Evolutionary conservation across 805 yeast species (phyloP).

Genomic region (Torulaspora maleeae): DNA sequence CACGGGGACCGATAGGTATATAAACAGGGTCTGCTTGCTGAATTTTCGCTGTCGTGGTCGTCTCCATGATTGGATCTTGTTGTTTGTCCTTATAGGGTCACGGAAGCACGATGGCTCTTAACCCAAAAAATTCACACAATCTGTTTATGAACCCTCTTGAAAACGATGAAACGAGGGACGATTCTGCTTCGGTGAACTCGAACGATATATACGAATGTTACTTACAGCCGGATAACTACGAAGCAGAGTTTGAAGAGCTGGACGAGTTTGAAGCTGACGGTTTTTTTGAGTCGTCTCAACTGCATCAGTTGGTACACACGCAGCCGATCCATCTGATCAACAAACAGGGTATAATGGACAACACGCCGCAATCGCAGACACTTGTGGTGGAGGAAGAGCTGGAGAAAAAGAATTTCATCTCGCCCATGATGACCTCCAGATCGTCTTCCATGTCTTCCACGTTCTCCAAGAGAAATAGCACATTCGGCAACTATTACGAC

Average conservation of each 20-base stretch:
- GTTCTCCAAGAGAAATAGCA: conserved; percentile 3
- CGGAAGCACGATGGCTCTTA: neutral
- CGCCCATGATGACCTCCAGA: conserved; percentile 9
- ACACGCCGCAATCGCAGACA: neutral
- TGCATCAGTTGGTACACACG: conserved; percentile 23
- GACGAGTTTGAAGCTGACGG: conserved; percentile 8
- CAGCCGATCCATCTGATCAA: conserved; percentile 24
- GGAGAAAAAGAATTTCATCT: neutral
- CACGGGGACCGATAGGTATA: too few species aligned
- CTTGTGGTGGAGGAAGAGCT: neutral
- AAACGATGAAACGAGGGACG: neutral
- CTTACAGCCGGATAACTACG: conserved; percentile 9
- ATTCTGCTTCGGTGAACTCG: conserved; percentile 1
- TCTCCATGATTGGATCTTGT: too few species aligned
- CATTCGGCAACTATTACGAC: conserved; percentile 1
- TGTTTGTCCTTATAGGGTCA: too few species aligned
- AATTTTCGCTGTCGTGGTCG: too few species aligned
- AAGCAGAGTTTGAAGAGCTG: conserved; percentile 6
- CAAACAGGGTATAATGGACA: conserved; percentile 9
- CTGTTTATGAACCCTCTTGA: conserved; percentile 1
- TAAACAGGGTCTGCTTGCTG: too few species aligned
- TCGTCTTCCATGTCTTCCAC: conserved; percentile 11
- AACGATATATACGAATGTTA: conserved; percentile 10
- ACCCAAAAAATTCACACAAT: neutral
- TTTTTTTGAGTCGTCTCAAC: conserved; percentile 14